Evolutionary conservation across 495 filamentous ascomycete genomes (phyloP).

Genomic region (Staphylotrichum longicolle): DNA sequence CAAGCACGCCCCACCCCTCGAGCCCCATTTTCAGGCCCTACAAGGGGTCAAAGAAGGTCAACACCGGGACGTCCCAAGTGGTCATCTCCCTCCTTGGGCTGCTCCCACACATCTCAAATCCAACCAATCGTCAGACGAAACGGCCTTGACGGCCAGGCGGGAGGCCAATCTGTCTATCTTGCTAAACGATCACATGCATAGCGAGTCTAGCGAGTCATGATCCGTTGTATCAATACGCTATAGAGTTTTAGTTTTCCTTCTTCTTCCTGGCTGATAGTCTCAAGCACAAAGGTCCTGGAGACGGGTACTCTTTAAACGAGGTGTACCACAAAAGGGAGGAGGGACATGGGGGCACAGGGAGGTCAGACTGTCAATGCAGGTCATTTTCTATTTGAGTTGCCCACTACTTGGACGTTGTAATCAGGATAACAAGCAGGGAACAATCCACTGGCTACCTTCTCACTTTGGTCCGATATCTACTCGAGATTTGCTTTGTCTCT

Average conservation of each 20-base stretch:
- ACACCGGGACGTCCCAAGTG: no score
- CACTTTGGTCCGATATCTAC: background rate
- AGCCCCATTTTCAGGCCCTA: no score
- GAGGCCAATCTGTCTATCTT: slow-evolving; percentile 5
- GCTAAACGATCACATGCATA: slow-evolving; percentile 7
- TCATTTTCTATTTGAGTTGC: background rate
- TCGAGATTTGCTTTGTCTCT: background rate
- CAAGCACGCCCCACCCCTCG: no score
- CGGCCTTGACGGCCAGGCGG: background rate
- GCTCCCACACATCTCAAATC: background rate
- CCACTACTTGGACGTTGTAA: background rate
- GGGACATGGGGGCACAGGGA: background rate
- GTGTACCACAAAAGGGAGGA: background rate
- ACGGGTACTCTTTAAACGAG: no score
- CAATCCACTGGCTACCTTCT: background rate
- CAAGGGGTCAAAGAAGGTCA: no score
- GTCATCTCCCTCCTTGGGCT: background rate
- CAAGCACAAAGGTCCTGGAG: background rate
- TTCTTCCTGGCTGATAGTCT: background rate
- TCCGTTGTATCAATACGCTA: slow-evolving; percentile 29
- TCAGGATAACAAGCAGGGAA: background rate
- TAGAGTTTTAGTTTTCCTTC: slow-evolving; percentile 24
- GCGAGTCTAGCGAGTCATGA: slow-evolving; percentile 15
- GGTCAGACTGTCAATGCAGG: slow-evolving; percentile 12
- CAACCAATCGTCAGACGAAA: background rate